Evolutionary conservation across 805 yeast genomes (phyloP).

Genomic region (Starmera amethionina): DNA sequence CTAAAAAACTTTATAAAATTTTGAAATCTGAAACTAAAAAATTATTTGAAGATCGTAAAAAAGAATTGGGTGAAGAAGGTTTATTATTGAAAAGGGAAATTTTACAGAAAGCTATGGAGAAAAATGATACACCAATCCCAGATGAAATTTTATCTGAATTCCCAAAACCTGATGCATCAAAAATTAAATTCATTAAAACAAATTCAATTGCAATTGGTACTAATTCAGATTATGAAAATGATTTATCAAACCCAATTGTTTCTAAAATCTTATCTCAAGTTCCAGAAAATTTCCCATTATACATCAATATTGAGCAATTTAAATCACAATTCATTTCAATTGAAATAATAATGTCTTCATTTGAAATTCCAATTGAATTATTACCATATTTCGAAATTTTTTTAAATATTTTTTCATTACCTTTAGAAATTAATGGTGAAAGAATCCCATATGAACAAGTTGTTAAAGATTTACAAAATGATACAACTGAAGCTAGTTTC

Average conservation of each 20-base stretch:
- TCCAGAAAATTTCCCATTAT: conserved; percentile 50
- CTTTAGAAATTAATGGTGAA: conserved; percentile 55
- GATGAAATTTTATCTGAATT: conserved; percentile 49
- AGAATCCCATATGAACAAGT: conserved; percentile 64
- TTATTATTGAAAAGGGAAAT: conserved; percentile 38
- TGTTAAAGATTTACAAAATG: conserved; percentile 61
- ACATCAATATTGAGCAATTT: conserved; percentile 69
- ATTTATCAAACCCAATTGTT: conserved; percentile 20
- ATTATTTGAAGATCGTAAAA: conserved; percentile 38
- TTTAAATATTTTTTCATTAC: conserved; percentile 61
- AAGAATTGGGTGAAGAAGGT: conserved; percentile 49
- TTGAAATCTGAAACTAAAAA: conserved; percentile 42
- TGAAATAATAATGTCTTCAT: conserved; percentile 49
- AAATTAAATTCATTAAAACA: conserved; percentile 64
- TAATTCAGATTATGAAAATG: conserved; percentile 26
- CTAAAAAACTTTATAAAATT: conserved; percentile 42
- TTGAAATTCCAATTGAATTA: conserved; percentile 36
- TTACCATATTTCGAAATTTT: conserved; percentile 59
- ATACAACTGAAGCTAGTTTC: conserved; percentile 52
- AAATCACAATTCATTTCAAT: conserved; percentile 72
- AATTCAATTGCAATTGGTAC: conserved; percentile 51
- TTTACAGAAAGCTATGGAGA: conserved; percentile 51
- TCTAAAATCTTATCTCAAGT: conserved; percentile 16
- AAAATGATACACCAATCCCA: conserved; percentile 75
- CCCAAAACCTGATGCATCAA: conserved; percentile 64